Conservation (phyloP, 2,329 filamentous ascomycete species). For the Cercospora sesami region DNA sequence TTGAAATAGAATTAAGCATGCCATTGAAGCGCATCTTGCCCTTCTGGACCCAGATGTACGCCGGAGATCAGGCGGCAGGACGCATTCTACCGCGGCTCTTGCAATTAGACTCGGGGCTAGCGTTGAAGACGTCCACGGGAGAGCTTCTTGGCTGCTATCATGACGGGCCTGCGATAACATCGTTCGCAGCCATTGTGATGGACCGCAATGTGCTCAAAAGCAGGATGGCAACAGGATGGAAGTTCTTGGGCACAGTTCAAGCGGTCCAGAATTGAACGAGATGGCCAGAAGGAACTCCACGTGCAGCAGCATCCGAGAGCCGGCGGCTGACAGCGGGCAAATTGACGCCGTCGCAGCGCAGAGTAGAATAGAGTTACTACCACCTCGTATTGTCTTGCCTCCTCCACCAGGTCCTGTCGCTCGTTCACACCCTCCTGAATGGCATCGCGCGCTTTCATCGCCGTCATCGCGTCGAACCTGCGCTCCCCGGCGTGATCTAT, state of each 20-base stretch:
- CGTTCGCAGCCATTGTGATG: background rate
- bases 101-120: background rate
- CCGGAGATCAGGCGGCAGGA: background rate
- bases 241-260: background rate
- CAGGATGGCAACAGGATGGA: background rate
- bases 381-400: constrained; percentile 1
- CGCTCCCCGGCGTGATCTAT: background rate
- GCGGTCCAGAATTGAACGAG: background rate
- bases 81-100: background rate
- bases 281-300: background rate
- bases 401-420: background rate
- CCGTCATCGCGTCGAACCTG: background rate
- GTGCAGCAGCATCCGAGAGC: background rate
- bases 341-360: background rate
- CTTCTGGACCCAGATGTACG: background rate
- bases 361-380: background rate
- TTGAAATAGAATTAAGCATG: background rate
- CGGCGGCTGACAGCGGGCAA: background rate
- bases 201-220: background rate
- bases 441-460: background rate
- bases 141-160: background rate
- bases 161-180: background rate
- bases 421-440: background rate
- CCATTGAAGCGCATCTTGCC: background rate
- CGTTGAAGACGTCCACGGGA: background rate